phyloP scores from a whole-genome alignment of 345 rosid genomes.

The Lepidium didymum region DNA sequence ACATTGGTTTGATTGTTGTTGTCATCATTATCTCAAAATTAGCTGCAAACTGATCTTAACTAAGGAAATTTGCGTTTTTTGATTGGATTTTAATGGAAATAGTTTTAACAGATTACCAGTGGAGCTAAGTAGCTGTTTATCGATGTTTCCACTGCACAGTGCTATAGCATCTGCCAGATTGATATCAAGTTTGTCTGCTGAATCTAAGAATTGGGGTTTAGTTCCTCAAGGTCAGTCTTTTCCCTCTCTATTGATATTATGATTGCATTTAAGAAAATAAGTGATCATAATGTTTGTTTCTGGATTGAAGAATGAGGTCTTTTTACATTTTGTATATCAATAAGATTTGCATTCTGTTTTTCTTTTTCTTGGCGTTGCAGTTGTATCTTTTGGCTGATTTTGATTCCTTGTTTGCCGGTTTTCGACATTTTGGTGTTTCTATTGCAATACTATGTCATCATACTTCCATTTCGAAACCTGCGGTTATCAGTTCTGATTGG shows the following conservation, averaged over 20 bases:
- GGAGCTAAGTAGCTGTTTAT: conserved; percentile 43
- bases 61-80: not conserved
- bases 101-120: conserved; percentile 41
- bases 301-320: not conserved
- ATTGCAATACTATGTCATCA: not conserved
- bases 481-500: not conserved
- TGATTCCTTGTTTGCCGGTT: not conserved
- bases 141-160: conserved; percentile 62
- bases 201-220: conserved; percentile 52
- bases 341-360: not conserved
- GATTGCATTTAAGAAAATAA: not conserved
- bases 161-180: conserved; percentile 63
- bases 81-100: not conserved
- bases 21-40: not conserved
- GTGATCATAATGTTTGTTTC: not conserved
- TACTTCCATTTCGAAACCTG: not conserved
- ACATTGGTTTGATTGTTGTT: not conserved
- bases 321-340: not conserved
- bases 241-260: not conserved
- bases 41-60: not conserved
- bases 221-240: conserved; percentile 63
- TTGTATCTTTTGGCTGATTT: not conserved
- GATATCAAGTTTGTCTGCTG: conserved; percentile 55
- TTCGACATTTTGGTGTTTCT: not conserved
- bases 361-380: not conserved